Base-by-base conservation (phyloP, 2,329 filamentous ascomycete species). In the Colletotrichum sp. region DNA sequence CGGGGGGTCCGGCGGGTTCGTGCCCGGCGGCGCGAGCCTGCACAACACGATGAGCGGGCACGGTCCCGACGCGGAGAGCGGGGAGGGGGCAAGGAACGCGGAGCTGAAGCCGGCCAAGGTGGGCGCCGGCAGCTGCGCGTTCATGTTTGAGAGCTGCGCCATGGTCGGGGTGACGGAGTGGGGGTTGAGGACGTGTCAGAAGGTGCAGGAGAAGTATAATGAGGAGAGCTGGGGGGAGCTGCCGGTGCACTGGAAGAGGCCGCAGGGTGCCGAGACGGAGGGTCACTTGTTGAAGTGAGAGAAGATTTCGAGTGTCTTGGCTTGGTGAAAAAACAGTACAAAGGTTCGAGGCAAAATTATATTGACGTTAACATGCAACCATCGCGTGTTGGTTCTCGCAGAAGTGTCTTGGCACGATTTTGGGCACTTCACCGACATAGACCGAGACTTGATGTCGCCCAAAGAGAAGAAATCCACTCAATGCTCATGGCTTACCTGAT, bases 161-260 rank as follows among this genome's bases (percentile, higher is more conserved):
- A 93, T 94, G 91, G 88, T 94, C 3, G 93, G 93, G 2, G 93
- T 95, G 32, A 94, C 93, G 2, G 90, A 93, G 73, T 95, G 93
- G 93, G 93, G 93, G 3, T 83, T 91, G 76, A 83, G 84, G 78
- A 89, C 91, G 77, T 96, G 89, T 70, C 83, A 86, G 78, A 90
- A 90, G 83, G 87, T 91, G 18, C 90, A 91, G 85, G 88, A 91
- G 78, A 91, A 91, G 72, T 97, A 97, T 81, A 96, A 92, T 81
- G 91, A 93, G 73, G 94, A 97, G 87, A 96, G 94, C 82, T 98
- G 95, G 95, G 92, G 88, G 32, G 89, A 89, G 1, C 85, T 94
- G 68, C 90, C 91, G 83, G 88, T 92, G 58, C 91, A 94, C 81
- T 94, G 93, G 88, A 84, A 85, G 80, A 80, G 80, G 79, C 87